Conservation (phyloP, 768 basidiomycete genomes). For the Rhodotorula babjevae region DNA sequence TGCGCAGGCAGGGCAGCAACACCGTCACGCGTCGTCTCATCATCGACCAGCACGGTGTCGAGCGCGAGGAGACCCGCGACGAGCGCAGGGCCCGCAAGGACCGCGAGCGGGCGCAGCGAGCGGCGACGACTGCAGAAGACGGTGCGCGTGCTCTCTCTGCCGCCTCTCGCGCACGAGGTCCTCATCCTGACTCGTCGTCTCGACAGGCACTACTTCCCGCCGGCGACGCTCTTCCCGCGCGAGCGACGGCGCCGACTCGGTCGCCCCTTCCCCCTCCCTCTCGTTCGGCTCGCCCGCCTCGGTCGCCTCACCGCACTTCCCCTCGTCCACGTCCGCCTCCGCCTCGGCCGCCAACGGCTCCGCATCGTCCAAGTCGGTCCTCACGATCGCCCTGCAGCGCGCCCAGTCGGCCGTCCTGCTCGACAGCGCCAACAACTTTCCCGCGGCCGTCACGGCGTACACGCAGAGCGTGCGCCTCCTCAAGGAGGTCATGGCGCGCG, state of each 20-base stretch:
- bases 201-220: not conserved
- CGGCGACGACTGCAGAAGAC: not conserved
- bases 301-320: not conserved
- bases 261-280: not conserved
- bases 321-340: not conserved
- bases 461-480: constrained; percentile 77
- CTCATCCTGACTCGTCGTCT: not conserved
- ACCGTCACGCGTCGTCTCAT: constrained; percentile 13
- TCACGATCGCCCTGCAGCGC: constrained; percentile 78
- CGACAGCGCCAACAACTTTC: constrained; percentile 81
- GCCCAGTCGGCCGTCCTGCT: constrained; percentile 85
- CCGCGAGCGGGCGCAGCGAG: constrained; percentile 11
- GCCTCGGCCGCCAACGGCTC: not conserved
- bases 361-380: constrained; percentile 60
- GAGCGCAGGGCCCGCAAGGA: constrained; percentile 29
- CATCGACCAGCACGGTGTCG: constrained; percentile 9
- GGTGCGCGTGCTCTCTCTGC: not conserved
- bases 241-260: constrained; percentile 1
- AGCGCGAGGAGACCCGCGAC: constrained; percentile 35
- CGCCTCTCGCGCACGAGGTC: not conserved
- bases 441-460: constrained; percentile 84
- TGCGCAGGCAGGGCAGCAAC: constrained; percentile 4
- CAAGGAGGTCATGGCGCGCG: constrained; percentile 87
- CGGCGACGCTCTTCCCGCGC: no score
- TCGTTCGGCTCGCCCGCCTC: not conserved